Conservation (phyloP, 2,329 filamentous ascomycete species). For the Exophiala viscosa region DNA sequence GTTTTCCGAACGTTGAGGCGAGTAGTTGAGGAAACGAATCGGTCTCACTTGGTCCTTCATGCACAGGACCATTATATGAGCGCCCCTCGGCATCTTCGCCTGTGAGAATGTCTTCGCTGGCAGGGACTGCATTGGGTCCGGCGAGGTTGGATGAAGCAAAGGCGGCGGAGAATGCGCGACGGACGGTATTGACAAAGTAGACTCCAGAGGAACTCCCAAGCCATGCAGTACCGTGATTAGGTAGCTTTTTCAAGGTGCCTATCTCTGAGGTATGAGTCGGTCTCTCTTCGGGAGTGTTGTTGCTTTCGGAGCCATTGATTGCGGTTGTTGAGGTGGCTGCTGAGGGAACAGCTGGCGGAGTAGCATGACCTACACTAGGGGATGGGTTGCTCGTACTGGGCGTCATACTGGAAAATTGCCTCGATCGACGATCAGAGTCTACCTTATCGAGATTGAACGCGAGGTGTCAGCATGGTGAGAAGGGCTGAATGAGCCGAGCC, state of each 20-base stretch:
- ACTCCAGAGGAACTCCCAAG: constrained; percentile 53
- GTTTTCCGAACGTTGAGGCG: constrained; percentile 29
- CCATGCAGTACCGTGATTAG: constrained; percentile 48
- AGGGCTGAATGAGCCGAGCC: no score
- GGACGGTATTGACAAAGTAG: constrained; percentile 54
- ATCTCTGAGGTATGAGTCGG: constrained; percentile 37
- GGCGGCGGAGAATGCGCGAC: constrained; percentile 46
- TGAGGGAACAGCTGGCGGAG: constrained; percentile 19
- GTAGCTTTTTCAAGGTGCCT: constrained; percentile 41
- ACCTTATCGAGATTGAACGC: no score
- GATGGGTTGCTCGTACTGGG: constrained; percentile 21
- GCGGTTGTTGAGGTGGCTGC: constrained; percentile 17
- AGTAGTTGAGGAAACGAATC: constrained; percentile 32
- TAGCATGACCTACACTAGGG: constrained; percentile 22
- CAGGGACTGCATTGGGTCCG: constrained; percentile 26
- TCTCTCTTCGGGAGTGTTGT: constrained; percentile 24
- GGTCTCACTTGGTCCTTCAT: constrained; percentile 21
- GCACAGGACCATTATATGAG: constrained; percentile 26
- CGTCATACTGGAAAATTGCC: constrained; percentile 8
- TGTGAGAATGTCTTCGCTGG: constrained; percentile 29
- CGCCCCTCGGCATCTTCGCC: constrained; percentile 29
- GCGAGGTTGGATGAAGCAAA: constrained; percentile 27
- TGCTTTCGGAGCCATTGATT: constrained; percentile 24
- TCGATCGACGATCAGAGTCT: no score
- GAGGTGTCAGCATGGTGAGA: no score